Conservation (phyloP, 2,329 filamentous ascomycete genomes). For the Pseudonectria foliicola region DNA sequence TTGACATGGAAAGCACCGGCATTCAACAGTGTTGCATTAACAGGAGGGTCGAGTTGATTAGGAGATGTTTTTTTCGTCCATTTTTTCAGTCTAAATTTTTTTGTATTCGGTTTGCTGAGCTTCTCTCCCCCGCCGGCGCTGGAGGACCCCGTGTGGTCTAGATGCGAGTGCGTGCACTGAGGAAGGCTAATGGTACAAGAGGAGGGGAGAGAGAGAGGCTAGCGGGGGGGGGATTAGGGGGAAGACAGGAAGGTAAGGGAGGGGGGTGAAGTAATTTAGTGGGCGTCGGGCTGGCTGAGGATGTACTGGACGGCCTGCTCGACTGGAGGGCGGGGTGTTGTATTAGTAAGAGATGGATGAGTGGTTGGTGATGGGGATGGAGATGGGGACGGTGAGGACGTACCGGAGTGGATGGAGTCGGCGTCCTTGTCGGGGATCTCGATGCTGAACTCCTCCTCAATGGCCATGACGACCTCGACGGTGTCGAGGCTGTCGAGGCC, state of each 20-base stretch:
- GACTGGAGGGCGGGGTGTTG: conserved; percentile 44
- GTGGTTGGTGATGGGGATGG: neutral
- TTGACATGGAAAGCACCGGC: too few species aligned
- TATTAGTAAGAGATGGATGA: too few species aligned
- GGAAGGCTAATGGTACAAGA: conserved; percentile 20
- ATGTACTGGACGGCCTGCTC: conserved; percentile 95
- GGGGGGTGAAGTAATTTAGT: conserved; percentile 35
- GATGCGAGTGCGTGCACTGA: conserved; percentile 10
- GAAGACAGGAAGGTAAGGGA: neutral
- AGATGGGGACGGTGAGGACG: conserved; percentile 26
- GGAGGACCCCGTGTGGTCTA: conserved; percentile 7
- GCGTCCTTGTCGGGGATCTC: conserved; percentile 98
- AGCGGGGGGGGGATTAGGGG: too few species aligned
- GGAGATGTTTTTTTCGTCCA: neutral
- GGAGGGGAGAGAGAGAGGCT: conserved; percentile 8
- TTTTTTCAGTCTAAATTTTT: neutral
- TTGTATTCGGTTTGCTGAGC: too few species aligned
- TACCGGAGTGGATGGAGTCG: conserved; percentile 89
- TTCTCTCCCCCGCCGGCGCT: too few species aligned
- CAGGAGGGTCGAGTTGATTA: too few species aligned
- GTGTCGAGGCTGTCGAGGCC: conserved; percentile 96
- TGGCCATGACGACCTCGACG: conserved; percentile 99
- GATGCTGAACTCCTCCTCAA: conserved; percentile 90
- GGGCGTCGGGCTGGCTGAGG: conserved; percentile 83
- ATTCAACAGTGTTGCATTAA: too few species aligned